Base-by-base conservation (phyloP, 1,284 basidiomycete genomes). In the Vanrija sp. region DNA sequence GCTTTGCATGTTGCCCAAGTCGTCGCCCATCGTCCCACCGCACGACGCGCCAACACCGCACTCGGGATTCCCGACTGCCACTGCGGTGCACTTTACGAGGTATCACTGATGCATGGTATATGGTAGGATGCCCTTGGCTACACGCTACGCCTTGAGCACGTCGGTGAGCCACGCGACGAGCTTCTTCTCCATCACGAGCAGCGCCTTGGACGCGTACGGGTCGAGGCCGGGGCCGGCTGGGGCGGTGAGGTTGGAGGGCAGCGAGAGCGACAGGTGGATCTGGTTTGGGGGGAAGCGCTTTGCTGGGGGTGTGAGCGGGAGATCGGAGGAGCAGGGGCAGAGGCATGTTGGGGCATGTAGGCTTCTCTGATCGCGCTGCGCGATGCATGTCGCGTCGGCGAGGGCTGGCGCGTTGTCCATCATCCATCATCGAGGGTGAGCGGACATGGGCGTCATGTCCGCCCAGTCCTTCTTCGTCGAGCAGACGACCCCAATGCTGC, bases 151-250 rank as follows among this genome's bases (percentile, higher is more conserved):
- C n/a, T 38, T 49, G 34, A 68, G 51, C 7, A 71, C 49, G 39
- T 70, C 64, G 18, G 45, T 57, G 3, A 75, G 51, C 73, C 73
- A 75, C 14, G 40, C 50, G 16, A 61, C 63, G 21, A 75, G 55
- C 57, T 65, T 67, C 68, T 75, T 75, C 66, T 75, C 73, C 70
- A 75, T 71, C 12, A 66, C 57, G 25, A 75, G 47, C 49, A 75
- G 39, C 15, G 65, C 60, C 48, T 69, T 69, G 53, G 65, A 65
- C 0, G 69, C 67, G 47, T 65, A 68, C 1, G 73, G 71, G 61
- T 75, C 70, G 15, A 66, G 45, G 8, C 62, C 63, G 5, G 65
- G 63, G n/a, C 70, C 68, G 5, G 60, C 62, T 16, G 64, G 54
- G 4, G 61, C 55, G 9, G 67, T 69, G 15, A 72, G 59, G n/a